A percentile compares a stretch with the other conserved stretches of the same genome.
These are phyloP conservation scores for Ceratobasidium sp. DNA, from an alignment of 1,284 basidiomycete species.

Conservation along the genomic window DNA sequence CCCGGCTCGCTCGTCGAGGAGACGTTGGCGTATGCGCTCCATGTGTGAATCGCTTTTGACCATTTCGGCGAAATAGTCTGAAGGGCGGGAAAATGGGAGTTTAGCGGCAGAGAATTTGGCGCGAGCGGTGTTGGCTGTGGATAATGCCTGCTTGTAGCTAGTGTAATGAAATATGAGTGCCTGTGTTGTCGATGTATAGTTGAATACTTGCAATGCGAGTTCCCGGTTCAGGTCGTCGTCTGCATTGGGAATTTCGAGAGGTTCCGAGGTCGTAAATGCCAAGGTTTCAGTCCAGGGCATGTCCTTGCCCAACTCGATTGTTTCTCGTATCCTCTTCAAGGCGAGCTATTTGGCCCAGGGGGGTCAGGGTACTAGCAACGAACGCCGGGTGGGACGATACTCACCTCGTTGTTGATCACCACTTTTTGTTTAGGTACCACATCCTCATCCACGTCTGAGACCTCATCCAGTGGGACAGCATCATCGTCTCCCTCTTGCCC, in stretches of 20 bases:
- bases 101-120: conserved; percentile 72
- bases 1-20: conserved; percentile 86
- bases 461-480: conserved; percentile 72
- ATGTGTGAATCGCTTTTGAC: conserved; percentile 97
- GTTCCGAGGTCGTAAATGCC: conserved; percentile 72
- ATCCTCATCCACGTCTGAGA: conserved; percentile 77
- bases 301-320: conserved; percentile 75
- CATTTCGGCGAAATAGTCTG: conserved; percentile 99
- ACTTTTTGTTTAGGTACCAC: conserved; percentile 79
- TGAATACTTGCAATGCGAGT: conserved; percentile 83
- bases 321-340: conserved; percentile 78
- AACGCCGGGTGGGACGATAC: conserved; percentile 47
- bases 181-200: conserved; percentile 1
- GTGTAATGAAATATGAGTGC: background rate
- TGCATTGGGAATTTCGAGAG: conserved; percentile 74
- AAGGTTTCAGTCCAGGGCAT: conserved; percentile 88
- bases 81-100: conserved; percentile 89
- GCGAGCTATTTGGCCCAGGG: conserved; percentile 63
- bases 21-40: conserved; percentile 91
- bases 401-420: conserved; percentile 79
- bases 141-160: conserved; percentile 95
- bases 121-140: conserved; percentile 77
- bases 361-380: conserved; percentile 1
- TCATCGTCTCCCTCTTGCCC: conserved; percentile 52
- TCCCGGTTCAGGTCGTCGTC: conserved; percentile 92